Evolutionary conservation across 176 grass and related monocot species (phyloP), one percentile per base, ranked within the genome.

Genomic region (Tillandsia fasciculata): DNA sequence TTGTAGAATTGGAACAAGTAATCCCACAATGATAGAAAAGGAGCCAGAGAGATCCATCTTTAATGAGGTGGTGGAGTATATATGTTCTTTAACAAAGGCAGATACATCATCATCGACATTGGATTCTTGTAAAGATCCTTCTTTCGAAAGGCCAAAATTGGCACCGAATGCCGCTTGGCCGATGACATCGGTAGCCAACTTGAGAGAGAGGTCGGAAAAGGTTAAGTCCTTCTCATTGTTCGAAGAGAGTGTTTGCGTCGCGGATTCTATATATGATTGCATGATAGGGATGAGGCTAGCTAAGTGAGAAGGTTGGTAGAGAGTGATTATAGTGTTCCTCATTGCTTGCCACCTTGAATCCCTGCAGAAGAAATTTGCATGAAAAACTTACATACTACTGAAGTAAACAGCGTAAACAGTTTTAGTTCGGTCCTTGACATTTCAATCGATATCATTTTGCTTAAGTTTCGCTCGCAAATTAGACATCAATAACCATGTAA

Each of bases 301-400:
- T 63, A 94, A 71, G 73, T 89, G 86, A 23, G 90, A 84, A 20
- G 90, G 83, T 77, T 89, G 90, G 83, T 94, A 94, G 58, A 94
- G 68, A 49, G 90, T 84, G 71, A 89, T 80, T 78, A 94, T 86
- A 17, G 78, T 82, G 72, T 89, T 94, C 77, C 83, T 80, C 90
- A 77, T 93, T 14, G 83, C 86, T 47, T 83, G 86, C 90, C 90
- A 89, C 67, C 77, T 73, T 63, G 69, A 77, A 9, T 87, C 83
- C 72, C 90, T 90, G 69, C 63, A 73, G 72, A 75, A 54, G 74
- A 24, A 67, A 33, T 71, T 29, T 29, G 58, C 72, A 81, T 63
- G 64, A 65, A 57, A 42, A 78, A 78, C 28, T 69, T 78, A 1
- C 10, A 64, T n/a, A 23, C 70, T 26, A 63, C 11, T 50, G 14